Evolutionary conservation across 2,329 filamentous ascomycete species (phyloP), one percentile per base, ranked within the genome.

Genomic region (Orbilia quercus): DNA sequence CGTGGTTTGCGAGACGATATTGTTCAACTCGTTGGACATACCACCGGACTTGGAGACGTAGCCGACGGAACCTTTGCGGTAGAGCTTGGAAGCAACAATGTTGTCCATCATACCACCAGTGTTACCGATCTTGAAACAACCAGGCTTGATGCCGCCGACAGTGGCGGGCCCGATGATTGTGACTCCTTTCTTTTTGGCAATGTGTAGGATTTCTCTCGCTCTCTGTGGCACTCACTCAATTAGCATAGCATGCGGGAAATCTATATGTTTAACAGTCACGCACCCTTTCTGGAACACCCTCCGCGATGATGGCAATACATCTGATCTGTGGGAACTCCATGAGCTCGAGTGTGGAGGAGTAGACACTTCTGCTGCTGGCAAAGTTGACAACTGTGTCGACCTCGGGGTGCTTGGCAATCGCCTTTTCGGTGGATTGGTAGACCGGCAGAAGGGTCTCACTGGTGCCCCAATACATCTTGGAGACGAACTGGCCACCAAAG

Each of bases 21-120:
- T 99, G 90, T 99, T 99, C 80, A 99, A 85, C 86, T 99, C 95
- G 87, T 99, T 99, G 83, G 95, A 98, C 95, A 99, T 99, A 85
- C 95, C 95, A 81, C 95, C 95, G 71, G 95, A 99, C 88, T 99
- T 99, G 87, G 94, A 98, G 83, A 99, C 95, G 84, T 99, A 99
- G 79, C 92, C 95, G 78, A 99, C 93, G 79, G 95, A 98, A 79
- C 95, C 95, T 85, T 95, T 95, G 84, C 95, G 94, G 89, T 99
- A 99, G 75, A 99, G 91, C 89, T 99, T 99, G 82, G 95, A 98
- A 79, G 95, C 92, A 76, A 99, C 95, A 80, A 99, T 99, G 88
- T 99, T 99, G 88, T 99, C 95, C 95, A 99, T 99, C 95, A 99
- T 99, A 84, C 95, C 95, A 88, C 95, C 95, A 80, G 95, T 99